phyloP scores from a whole-genome alignment of 2,329 filamentous ascomycete genomes.

The Trichoderma aggressivum region DNA sequence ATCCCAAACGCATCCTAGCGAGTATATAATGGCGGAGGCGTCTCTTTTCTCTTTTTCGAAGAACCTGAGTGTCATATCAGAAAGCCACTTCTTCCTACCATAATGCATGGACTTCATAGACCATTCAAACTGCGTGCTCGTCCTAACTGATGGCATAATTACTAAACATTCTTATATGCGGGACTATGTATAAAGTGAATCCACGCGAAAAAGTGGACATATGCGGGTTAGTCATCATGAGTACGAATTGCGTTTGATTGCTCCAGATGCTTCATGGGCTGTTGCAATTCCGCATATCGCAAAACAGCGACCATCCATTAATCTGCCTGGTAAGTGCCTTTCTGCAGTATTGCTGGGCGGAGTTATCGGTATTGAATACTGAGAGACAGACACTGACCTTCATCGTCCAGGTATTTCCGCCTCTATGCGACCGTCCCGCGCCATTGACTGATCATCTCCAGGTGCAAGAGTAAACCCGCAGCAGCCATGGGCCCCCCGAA shows the following conservation, averaged over 20 bases:
- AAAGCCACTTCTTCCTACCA: background rate
- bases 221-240: background rate
- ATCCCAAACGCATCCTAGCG: background rate
- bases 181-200: background rate
- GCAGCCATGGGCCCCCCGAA: slow-evolving; percentile 36
- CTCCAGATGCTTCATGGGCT: background rate
- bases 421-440: background rate
- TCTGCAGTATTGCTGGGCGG: background rate
- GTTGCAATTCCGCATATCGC: slow-evolving; percentile 2
- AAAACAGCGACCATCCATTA: background rate
- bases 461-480: slow-evolving; percentile 10
- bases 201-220: background rate
- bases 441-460: background rate
- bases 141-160: background rate
- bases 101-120: background rate
- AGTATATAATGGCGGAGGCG: background rate
- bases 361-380: background rate
- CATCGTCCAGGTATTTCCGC: background rate
- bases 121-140: background rate
- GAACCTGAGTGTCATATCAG: background rate
- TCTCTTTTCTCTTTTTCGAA: background rate
- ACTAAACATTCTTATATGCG: background rate
- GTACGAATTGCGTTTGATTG: background rate
- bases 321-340: background rate
- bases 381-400: background rate